Base-by-base conservation (phyloP, 1,139 yeast genomes). In the Candida labiduridarum region DNA sequence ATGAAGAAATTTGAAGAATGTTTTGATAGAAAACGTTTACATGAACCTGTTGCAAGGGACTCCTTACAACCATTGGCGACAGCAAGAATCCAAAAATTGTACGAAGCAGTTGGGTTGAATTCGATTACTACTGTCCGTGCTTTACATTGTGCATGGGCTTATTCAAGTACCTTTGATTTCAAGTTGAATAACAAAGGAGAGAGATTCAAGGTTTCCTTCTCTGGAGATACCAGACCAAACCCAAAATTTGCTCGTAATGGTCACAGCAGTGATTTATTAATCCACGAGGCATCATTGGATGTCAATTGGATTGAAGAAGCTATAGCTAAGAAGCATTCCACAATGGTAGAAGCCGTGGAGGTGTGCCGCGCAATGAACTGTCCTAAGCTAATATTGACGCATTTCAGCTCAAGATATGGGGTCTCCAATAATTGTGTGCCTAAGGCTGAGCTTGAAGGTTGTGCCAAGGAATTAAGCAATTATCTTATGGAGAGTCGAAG, bases 141-240 rank as follows among this genome's bases (percentile, higher is more conserved):
- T 0, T 77, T 79, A 35, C 99, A 94, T 65, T 92, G 98, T 64
- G 82, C 82, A 22, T 84, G 86, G 82, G 82, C 98, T 0, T 94
- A 92, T 64, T 86, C 92, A 7, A 84, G 83, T 19, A 69, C 86
- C 1, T 71, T 92, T 12, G 68, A 76, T 0, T 85, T 87, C 55
- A 63, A 65, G 18, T 54, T 78, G 16, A 60, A 58, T 29, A 56
- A 55, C 4, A 54, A 50, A 2, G 64, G 62, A 27, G 45, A 48
- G 16, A 57, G 66, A 0, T 89, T 91, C 71, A 86, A 82, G 57
- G 75, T 92, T 1, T 86, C 97, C 0, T 95, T 89, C 64, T 90
- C 97, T 1, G 99, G 99, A 9, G 99, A 94, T 63, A 90, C 98
- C 0, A 80, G 98, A 60, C 99, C 99, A 1, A 86, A 84, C 56